Conservation (phyloP, 306 rosid genomes). For the Lupinus albus region DNA sequence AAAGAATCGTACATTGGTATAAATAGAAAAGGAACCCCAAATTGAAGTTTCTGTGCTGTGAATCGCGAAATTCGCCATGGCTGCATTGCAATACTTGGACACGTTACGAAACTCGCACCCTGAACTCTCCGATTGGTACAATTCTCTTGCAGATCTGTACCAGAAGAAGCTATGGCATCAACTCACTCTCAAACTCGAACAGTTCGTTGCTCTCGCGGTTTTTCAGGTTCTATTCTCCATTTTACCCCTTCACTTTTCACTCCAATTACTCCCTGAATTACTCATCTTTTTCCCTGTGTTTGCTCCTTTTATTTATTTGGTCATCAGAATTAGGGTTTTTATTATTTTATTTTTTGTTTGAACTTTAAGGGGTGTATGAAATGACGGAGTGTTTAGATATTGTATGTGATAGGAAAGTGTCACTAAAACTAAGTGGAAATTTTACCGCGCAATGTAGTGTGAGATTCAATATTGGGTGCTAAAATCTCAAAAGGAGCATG, state of each 20-base stretch:
- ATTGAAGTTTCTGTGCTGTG: neutral
- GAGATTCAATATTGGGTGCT: too few species aligned
- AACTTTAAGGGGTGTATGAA: too few species aligned
- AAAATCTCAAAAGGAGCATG: too few species aligned
- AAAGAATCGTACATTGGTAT: neutral
- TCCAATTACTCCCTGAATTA: neutral
- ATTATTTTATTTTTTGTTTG: neutral
- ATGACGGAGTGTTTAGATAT: too few species aligned
- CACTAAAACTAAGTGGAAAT: too few species aligned
- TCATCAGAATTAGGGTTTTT: constrained; percentile 58
- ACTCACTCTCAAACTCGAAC: constrained; percentile 97
- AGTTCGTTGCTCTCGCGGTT: constrained; percentile 86
- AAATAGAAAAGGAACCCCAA: constrained; percentile 33
- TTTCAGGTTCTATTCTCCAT: constrained; percentile 65
- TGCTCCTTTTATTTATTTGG: neutral
- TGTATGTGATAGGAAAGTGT: too few species aligned
- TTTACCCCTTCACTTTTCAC: neutral
- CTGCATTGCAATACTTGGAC: constrained; percentile 94
- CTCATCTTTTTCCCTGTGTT: neutral
- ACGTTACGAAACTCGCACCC: constrained; percentile 85
- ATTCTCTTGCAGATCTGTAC: constrained; percentile 96
- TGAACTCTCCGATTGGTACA: constrained; percentile 89
- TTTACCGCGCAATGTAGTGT: too few species aligned
- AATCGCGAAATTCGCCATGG: constrained; percentile 52
- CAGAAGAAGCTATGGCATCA: constrained; percentile 99